phyloP scores from a whole-genome alignment of 2,329 filamentous ascomycete species.

The Beauveria sp. region DNA sequence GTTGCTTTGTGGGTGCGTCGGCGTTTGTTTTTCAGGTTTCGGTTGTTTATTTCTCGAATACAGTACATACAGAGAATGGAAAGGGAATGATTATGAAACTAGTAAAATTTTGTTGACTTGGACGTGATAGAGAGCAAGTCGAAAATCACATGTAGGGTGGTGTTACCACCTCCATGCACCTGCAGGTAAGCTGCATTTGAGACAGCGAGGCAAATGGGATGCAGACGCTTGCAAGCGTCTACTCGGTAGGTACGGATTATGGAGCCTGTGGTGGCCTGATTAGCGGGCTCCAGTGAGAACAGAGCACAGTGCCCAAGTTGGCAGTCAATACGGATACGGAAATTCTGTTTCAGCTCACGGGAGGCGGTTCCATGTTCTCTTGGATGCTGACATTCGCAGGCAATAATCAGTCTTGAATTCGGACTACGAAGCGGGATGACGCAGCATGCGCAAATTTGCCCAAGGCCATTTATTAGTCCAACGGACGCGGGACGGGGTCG shows the following conservation, averaged over 20 bases:
- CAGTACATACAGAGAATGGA: background rate
- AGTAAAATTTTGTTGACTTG: background rate
- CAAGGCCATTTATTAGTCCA: background rate
- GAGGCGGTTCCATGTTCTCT: too few relatives aligned
- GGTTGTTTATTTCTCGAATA: background rate
- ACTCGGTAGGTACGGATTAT: too few relatives aligned
- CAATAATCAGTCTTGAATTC: too few relatives aligned
- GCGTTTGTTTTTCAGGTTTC: background rate
- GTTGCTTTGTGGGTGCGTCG: background rate
- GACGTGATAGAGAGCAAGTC: background rate
- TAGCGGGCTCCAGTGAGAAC: too few relatives aligned
- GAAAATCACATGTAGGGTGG: background rate
- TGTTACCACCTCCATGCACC: background rate
- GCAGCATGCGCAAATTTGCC: background rate
- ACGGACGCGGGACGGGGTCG: background rate
- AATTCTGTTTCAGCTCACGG: too few relatives aligned
- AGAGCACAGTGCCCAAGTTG: too few relatives aligned
- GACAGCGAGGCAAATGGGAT: too few relatives aligned
- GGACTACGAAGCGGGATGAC: slow-evolving; percentile 2
- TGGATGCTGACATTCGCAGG: too few relatives aligned
- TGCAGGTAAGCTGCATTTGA: background rate
- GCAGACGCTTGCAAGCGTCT: too few relatives aligned
- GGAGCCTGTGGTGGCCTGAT: too few relatives aligned
- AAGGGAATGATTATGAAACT: background rate
- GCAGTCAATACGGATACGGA: too few relatives aligned